Percentiles rank a stretch among this genome's conserved stretches.
These are phyloP conservation scores for Dianthus caryophyllus DNA, from an alignment of 148 eudicot species.

Conservation along the genomic window DNA sequence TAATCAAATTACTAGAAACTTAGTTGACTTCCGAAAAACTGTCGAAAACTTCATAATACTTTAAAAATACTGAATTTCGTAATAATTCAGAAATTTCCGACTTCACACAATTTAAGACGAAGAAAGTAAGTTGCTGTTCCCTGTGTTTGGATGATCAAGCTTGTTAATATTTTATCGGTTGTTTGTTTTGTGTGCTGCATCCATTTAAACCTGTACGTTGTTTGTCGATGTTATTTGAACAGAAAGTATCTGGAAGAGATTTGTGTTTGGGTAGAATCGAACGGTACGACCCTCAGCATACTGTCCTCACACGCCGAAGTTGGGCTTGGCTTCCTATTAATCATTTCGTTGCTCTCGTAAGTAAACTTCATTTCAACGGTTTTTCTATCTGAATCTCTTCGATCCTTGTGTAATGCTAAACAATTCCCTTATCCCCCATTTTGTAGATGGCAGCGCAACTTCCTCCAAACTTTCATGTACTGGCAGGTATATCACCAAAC, in stretches of 20 bases:
- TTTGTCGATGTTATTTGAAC: conserved; percentile 19
- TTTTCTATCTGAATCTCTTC: conserved; percentile 10
- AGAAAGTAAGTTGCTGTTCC: conserved; percentile 15
- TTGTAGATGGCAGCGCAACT: conserved; percentile 97
- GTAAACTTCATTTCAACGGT: conserved; percentile 21
- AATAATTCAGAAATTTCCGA: too few relatives aligned
- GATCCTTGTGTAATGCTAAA: background rate
- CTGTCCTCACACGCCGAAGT: conserved; percentile 91
- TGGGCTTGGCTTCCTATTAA: conserved; percentile 86
- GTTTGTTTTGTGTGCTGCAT: background rate
- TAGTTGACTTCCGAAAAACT: too few relatives aligned
- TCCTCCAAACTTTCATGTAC: conserved; percentile 85
- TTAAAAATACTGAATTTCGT: too few relatives aligned
- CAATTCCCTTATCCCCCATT: background rate
- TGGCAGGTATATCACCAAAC: conserved; percentile 68
- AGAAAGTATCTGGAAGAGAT: conserved; percentile 94
- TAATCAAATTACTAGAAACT: too few relatives aligned
- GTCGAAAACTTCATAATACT: too few relatives aligned
- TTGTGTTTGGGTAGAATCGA: conserved; percentile 98
- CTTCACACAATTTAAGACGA: too few relatives aligned
- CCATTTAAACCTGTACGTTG: background rate
- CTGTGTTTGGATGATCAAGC: background rate
- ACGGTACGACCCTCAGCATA: conserved; percentile 77
- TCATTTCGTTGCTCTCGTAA: conserved; percentile 80
- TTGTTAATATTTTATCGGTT: background rate